A percentile compares a stretch with the other conserved stretches of the same genome.
These are phyloP conservation scores for Daedaleopsis sinensis DNA, from an alignment of 768 basidiomycete genomes.

Conservation along the genomic window DNA sequence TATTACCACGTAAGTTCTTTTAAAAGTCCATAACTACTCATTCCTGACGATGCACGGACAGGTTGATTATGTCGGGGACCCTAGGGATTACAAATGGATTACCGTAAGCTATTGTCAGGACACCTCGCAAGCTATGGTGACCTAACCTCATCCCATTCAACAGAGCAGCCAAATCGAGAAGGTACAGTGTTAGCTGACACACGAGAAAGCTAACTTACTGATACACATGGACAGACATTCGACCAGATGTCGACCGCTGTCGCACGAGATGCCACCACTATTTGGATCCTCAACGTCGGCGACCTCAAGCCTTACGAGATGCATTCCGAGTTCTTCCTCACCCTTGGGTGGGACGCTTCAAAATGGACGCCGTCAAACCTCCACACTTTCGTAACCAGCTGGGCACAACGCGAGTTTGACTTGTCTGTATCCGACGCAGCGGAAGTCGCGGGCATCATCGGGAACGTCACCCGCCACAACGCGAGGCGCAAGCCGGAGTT, in stretches of 20 bases:
- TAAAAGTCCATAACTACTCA: not conserved
- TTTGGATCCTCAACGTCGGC: conserved; percentile 79
- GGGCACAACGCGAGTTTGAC: conserved; percentile 71
- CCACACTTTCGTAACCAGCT: conserved; percentile 51
- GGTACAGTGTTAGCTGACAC: conserved; percentile 26
- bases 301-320: conserved; percentile 77
- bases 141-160: not conserved
- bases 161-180: conserved; percentile 58
- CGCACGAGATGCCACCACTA: conserved; percentile 54
- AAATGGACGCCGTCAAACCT: conserved; percentile 59
- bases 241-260: conserved; percentile 73
- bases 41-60: not conserved
- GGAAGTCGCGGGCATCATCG: conserved; percentile 54
- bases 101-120: conserved; percentile 39
- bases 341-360: conserved; percentile 60
- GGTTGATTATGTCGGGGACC: conserved; percentile 55
- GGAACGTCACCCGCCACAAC: conserved; percentile 58
- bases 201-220: not conserved
- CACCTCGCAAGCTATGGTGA: not conserved
- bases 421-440: conserved; percentile 42
- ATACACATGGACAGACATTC: conserved; percentile 42
- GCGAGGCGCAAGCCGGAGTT: conserved; percentile 69
- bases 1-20: conserved; percentile 45
- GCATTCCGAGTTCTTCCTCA: conserved; percentile 70
- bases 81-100: conserved; percentile 75